phyloP scores from a whole-genome alignment of 805 yeast genomes.

The Lachancea fermentati region DNA sequence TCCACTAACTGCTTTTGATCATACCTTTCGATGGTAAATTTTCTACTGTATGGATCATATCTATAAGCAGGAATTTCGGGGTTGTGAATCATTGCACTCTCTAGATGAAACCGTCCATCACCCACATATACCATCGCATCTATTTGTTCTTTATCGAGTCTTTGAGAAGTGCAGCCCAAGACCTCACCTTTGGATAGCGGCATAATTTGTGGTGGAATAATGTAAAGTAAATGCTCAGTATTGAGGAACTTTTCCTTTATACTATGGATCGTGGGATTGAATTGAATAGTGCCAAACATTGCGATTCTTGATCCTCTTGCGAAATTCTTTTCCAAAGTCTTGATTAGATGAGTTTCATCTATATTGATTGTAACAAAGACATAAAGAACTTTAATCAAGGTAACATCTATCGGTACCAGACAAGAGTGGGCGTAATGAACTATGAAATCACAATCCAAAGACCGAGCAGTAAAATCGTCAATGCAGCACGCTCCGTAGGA shows the following conservation, averaged over 20 bases:
- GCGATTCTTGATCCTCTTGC: slow-evolving; percentile 62
- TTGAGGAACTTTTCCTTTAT: slow-evolving; percentile 54
- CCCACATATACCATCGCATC: slow-evolving; percentile 89
- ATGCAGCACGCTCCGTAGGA: slow-evolving; percentile 98
- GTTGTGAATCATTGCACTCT: slow-evolving; percentile 94
- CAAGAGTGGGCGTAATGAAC: slow-evolving; percentile 98
- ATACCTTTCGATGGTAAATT: slow-evolving; percentile 82
- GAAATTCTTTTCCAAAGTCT: slow-evolving; percentile 71
- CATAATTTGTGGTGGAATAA: slow-evolving; percentile 83
- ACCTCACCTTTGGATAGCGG: slow-evolving; percentile 96
- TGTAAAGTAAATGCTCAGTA: slow-evolving; percentile 46
- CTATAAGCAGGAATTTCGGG: slow-evolving; percentile 88
- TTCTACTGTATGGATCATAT: slow-evolving; percentile 91
- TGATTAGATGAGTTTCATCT: slow-evolving; percentile 74
- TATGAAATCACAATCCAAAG: slow-evolving; percentile 88
- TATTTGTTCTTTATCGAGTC: slow-evolving; percentile 55
- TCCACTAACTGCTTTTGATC: slow-evolving; percentile 77
- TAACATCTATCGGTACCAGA: slow-evolving; percentile 89
- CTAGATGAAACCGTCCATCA: slow-evolving; percentile 94
- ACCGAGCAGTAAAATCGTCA: slow-evolving; percentile 90
- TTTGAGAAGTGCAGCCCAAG: slow-evolving; percentile 90
- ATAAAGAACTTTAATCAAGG: slow-evolving; percentile 85
- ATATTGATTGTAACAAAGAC: slow-evolving; percentile 91
- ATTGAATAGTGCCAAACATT: slow-evolving; percentile 91
- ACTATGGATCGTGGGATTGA: slow-evolving; percentile 88